Conservation (phyloP, 305 asterid genomes). For the Fraxinus paxiana region DNA sequence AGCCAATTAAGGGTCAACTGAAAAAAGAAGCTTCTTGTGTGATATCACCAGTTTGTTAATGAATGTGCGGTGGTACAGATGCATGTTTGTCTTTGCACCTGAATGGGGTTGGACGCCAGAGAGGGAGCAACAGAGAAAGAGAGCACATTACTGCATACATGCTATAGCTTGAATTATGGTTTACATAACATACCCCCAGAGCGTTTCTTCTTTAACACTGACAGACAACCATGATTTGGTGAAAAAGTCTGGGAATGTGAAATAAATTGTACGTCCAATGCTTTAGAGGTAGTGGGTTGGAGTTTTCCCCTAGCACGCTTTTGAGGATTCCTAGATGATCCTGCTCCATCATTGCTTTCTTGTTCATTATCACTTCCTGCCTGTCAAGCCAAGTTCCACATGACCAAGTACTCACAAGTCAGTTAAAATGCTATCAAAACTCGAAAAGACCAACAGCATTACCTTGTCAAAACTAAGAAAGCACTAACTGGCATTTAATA, state of each 20-base stretch:
- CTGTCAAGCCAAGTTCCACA: slow-evolving; percentile 46
- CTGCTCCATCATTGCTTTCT: slow-evolving; percentile 79
- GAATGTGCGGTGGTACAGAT: neutral
- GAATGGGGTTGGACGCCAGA: neutral
- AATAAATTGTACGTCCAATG: slow-evolving; percentile 39
- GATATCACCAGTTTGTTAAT: neutral
- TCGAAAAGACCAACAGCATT: slow-evolving; percentile 5
- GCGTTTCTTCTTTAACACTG: slow-evolving; percentile 73
- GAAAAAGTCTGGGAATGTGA: slow-evolving; percentile 44
- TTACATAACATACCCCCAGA: slow-evolving; percentile 66
- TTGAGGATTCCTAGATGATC: slow-evolving; percentile 69
- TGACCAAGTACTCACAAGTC: slow-evolving; percentile 11
- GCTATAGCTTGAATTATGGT: slow-evolving; percentile 17
- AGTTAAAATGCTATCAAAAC: slow-evolving; percentile 8
- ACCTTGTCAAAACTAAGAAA: slow-evolving; percentile 6
- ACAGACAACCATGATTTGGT: slow-evolving; percentile 47
- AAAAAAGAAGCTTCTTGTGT: neutral
- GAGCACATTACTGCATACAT: slow-evolving; percentile 2
- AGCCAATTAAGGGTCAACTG: slow-evolving; percentile 14
- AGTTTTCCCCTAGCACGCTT: slow-evolving; percentile 71
- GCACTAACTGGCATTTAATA: slow-evolving; percentile 5
- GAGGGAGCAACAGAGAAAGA: neutral
- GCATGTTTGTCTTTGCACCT: neutral
- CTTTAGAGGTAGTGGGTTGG: slow-evolving; percentile 53
- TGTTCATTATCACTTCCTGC: slow-evolving; percentile 81